Percentiles rank a stretch among this genome's conserved stretches.
Evolutionary conservation across 495 filamentous ascomycete genomes (phyloP).

Genomic region (Saxispiralis lemnorum): DNA sequence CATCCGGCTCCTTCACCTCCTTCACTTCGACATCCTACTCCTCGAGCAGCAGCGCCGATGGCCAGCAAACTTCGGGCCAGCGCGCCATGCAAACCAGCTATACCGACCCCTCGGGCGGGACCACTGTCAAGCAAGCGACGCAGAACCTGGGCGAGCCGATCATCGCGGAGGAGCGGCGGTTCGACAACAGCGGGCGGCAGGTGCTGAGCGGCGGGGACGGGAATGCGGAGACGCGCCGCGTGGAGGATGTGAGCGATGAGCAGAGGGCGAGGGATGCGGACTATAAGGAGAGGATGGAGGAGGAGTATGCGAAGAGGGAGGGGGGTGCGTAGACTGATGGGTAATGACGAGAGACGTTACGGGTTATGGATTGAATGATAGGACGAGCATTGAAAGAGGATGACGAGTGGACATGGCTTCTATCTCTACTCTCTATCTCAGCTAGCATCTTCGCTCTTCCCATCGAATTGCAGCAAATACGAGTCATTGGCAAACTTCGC

Average conservation of each 20-base stretch:
- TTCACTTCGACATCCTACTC: conserved; percentile 1
- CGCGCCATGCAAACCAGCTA: background rate
- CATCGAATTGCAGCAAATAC: conserved; percentile 22
- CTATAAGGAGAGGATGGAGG: conserved; percentile 10
- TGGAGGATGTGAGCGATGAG: conserved; percentile 20
- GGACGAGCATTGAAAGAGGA: background rate
- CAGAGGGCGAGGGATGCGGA: conserved; percentile 26
- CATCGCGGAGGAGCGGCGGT: conserved; percentile 1
- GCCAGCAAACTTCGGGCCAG: background rate
- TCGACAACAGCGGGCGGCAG: conserved; percentile 4
- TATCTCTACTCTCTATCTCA: background rate
- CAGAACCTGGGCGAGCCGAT: conserved; percentile 8
- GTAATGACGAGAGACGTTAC: background rate
- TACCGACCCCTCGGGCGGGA: conserved; percentile 2
- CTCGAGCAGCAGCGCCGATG: background rate
- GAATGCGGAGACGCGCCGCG: conserved; percentile 18
- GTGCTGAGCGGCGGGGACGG: conserved; percentile 2
- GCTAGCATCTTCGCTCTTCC: conserved; percentile 7
- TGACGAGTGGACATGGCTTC: background rate
- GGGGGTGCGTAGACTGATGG: conserved; percentile 4
- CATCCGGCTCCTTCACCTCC: background rate
- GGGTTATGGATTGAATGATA: background rate
- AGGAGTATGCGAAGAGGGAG: conserved; percentile 11
- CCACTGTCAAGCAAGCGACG: background rate
- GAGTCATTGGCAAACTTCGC: conserved; percentile 33